Base-by-base conservation (phyloP, 2,329 filamentous ascomycete species). In the Capronia coronata region DNA sequence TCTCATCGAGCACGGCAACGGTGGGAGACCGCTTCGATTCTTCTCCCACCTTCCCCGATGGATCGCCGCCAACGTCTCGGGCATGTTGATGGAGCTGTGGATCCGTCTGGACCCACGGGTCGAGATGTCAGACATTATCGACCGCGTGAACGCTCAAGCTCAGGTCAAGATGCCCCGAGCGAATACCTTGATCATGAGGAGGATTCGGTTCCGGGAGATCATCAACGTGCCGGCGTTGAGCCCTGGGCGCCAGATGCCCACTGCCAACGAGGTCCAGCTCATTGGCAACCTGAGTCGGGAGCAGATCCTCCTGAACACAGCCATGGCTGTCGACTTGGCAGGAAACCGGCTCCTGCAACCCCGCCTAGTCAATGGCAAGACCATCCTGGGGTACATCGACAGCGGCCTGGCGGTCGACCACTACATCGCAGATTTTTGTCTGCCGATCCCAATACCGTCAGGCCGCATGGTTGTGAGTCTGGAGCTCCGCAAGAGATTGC, bases 41-140 rank as follows among this genome's bases (percentile, higher is more conserved):
- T 56, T 59, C 41, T 51, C 44, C 21, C 51, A 48, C 32, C 44
- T 57, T 16, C 56, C 56, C 27, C 42, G 52, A n/a, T 57, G 55
- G 48, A 44, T 57, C 14, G 35, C 38, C 2, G 9, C 30, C 14
- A 32, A 55, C n/a, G 54, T 59, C 11, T 35, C 43, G 2, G 56
- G 56, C 7, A 40, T 48, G 37, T 22, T 51, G 9, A 39, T 59
- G 37, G 56, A 59, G 43, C 46, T 55, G 9, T 59, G 54, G 56
- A 23, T 51, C 14, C 45, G 54, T 3, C 47, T 59, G 2, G 56
- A 57, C 19, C 39, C 43, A 8, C 46, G 51, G 13, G 42, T 58
- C 7, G 40, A 54, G 10, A 49, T 51, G 41, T 27, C 35, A 19
- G 54, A 58, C 46, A 58, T 56, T 25, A n/a, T 52, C 8, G 49